phyloP scores from a whole-genome alignment of 1,284 basidiomycete species.

The Rhodotorula sp. region DNA sequence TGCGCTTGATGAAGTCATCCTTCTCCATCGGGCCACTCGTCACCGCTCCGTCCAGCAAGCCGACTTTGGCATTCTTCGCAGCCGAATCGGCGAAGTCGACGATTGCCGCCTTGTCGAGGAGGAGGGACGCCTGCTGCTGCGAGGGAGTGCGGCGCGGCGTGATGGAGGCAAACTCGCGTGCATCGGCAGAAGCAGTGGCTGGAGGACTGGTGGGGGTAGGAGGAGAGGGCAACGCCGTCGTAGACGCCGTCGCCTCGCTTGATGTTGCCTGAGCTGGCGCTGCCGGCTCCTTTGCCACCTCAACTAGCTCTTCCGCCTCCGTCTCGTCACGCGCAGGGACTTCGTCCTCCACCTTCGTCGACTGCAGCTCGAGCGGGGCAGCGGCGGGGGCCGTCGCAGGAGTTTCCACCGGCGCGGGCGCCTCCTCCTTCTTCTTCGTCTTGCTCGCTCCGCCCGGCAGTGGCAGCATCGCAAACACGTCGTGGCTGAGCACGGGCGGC shows the following conservation, averaged over 20 bases:
- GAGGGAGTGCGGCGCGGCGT: neutral
- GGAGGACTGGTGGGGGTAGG: neutral
- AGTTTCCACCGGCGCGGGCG: neutral
- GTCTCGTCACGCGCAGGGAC: neutral
- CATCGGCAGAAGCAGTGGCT: slow-evolving; percentile 50
- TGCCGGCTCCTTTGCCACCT: no score
- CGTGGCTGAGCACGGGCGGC: slow-evolving; percentile 35
- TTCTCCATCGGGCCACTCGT: slow-evolving; percentile 52
- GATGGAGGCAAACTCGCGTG: neutral
- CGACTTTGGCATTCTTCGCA: slow-evolving; percentile 18
- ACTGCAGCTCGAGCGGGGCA: neutral
- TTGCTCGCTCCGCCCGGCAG: neutral
- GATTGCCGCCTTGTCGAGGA: neutral
- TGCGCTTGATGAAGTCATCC: slow-evolving; percentile 67
- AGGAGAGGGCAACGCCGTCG: neutral
- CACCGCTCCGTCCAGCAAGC: slow-evolving; percentile 50
- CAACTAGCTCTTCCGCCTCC: no score
- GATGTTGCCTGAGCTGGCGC: neutral
- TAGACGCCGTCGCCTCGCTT: no score
- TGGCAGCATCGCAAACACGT: slow-evolving; percentile 32
- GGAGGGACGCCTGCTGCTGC: neutral
- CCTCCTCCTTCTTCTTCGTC: neutral
- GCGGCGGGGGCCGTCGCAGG: neutral
- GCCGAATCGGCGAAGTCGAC: slow-evolving; percentile 45
- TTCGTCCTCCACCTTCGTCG: neutral